phyloP scores from a whole-genome alignment of 2,329 filamentous ascomycete genomes.

The Plenodomus biglobosus region DNA sequence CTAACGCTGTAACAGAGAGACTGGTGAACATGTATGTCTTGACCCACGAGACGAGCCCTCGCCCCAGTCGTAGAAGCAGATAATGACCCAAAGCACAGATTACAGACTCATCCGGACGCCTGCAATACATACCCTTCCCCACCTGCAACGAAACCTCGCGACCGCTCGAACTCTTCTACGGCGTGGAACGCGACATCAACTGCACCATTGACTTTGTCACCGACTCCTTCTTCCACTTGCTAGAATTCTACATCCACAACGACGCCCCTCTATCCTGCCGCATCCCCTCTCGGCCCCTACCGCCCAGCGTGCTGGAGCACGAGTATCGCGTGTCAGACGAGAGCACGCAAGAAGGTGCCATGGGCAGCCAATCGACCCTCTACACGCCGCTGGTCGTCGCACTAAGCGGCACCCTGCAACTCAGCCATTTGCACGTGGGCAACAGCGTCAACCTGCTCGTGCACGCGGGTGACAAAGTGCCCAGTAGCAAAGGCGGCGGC shows the following conservation, averaged over 20 bases:
- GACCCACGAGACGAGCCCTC: background rate
- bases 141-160: constrained; percentile 83
- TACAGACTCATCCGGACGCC: constrained; percentile 74
- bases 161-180: constrained; percentile 84
- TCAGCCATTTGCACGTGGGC: constrained; percentile 81
- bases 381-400: constrained; percentile 88
- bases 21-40: constrained; percentile 70
- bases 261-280: constrained; percentile 92
- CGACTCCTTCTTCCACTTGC: constrained; percentile 80
- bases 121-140: constrained; percentile 91
- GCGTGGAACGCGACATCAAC: constrained; percentile 76
- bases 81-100: constrained; percentile 50
- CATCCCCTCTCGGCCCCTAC: constrained; percentile 73
- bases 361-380: constrained; percentile 37
- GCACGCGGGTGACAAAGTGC: constrained; percentile 61
- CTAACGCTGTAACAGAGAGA: constrained; percentile 62
- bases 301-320: constrained; percentile 39
- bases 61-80: background rate
- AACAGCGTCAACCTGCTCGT: constrained; percentile 88
- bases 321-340: constrained; percentile 43
- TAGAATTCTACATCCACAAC: constrained; percentile 97
- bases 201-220: constrained; percentile 77
- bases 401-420: constrained; percentile 83
- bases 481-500: constrained; percentile 37
- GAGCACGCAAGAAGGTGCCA: constrained; percentile 41